phyloP scores from a whole-genome alignment of 2,329 filamentous ascomycete species.

The Cladobotryum mycophilum region DNA sequence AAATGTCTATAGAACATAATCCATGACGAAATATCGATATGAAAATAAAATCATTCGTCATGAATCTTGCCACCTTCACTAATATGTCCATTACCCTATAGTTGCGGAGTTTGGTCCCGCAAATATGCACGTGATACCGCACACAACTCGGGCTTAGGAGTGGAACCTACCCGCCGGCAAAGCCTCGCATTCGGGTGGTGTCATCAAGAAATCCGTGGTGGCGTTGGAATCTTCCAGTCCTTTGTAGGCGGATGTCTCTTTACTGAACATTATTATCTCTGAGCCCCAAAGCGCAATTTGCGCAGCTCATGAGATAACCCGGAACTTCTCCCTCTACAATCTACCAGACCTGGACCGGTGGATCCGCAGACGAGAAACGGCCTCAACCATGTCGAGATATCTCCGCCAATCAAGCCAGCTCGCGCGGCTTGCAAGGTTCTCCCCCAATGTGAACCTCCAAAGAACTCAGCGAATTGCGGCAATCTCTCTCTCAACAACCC shows the following conservation, averaged over 20 bases:
- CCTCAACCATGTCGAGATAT: constrained; percentile 55
- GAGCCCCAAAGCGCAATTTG: constrained; percentile 16
- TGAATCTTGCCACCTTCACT: too few relatives aligned
- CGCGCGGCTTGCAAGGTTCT: constrained; percentile 54
- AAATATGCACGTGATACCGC: constrained; percentile 15
- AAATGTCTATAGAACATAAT: too few relatives aligned
- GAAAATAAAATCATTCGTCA: too few relatives aligned
- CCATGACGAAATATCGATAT: too few relatives aligned
- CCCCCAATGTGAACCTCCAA: constrained; percentile 46
- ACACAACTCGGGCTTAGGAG: constrained; percentile 27
- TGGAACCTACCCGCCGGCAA: constrained; percentile 6
- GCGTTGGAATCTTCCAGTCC: constrained; percentile 10
- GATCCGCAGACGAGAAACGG: constrained; percentile 28
- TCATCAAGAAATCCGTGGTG: constrained; percentile 12
- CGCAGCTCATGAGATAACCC: constrained; percentile 29
- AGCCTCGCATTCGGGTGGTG: constrained; percentile 11
- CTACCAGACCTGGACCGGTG: constrained; percentile 24
- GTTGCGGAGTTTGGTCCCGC: background rate
- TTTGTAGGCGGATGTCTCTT: constrained; percentile 3
- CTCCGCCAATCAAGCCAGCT: constrained; percentile 61
- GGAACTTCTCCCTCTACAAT: constrained; percentile 15
- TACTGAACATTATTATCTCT: constrained; percentile 1
- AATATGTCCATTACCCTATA: background rate
- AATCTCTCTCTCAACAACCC: constrained; percentile 27
- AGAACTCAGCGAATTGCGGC: constrained; percentile 34